Evolutionary conservation across 108 stramenopile genomes (phyloP), one percentile per base, ranked within the genome.

Genomic region (Nitzschia sp.): DNA sequence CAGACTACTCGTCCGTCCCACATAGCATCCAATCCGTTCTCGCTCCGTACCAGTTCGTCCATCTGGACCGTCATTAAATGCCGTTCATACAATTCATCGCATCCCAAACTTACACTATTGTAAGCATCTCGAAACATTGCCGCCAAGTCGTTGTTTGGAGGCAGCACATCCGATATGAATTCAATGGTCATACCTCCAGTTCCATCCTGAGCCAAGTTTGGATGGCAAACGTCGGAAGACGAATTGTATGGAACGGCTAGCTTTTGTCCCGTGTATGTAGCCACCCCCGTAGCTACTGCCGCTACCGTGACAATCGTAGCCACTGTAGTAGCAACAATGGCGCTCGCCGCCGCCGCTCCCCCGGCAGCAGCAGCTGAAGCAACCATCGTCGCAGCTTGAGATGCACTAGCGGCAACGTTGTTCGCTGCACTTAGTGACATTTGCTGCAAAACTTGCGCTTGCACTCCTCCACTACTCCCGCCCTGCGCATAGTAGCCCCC

Each of bases 341-440:
- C 38, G 38, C 9, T 45, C 38, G 34, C 42, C 2, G 42, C 62
- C 21, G 45, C 62, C 1, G 62, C 62, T 19, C 25, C 62, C 17
- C 46, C 62, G 8, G 46, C 62, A 17, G 46, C 62, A 1, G 36
- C 6, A 3, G 24, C 19, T 1, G 59, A 35, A 23, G 42, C 62
- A 36, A 63, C 36, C 19, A 25, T 24, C 2, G 24, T 2, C 24
- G 62, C 19, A 0, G 62, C 26, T 19, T 63, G 19, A 15, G 62
- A 36, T 1, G 62, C 62, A 24, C 62, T 26, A 46, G n/a, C 13
- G 19, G 27, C 62, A 2, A 45, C 62, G 36, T 46, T 63, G 3
- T 26, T 25, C 15, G 62, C 62, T 1, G 62, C 62, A 63, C 28
- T 63, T n/a, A 21, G 25, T 9, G 62, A 36, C 62, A 63, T 63